Base-by-base conservation (phyloP, 225 moss, liverwort and hornwort species). In the Physcomitrium patens region DNA sequence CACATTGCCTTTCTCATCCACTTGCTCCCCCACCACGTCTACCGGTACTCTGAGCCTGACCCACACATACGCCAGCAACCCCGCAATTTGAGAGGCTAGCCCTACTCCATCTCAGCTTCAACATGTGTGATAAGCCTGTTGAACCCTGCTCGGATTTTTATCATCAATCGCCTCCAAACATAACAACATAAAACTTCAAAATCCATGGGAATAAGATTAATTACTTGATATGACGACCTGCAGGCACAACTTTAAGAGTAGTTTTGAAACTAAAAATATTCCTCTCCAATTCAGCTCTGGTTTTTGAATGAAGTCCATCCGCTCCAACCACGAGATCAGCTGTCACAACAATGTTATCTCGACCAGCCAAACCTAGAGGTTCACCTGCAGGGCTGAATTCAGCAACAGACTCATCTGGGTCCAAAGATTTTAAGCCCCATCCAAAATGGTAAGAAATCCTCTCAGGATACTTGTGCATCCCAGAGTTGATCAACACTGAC, bases 191-290 rank as follows among this genome's bases (percentile, higher is more conserved):
- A 10, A 61, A 69, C 22, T 47, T 57, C 23, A 64, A 58, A 60
- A 60, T 41, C 45, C 59, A 72, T 19, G 45, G 46, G 5, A 1
- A 19, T 19, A 15, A 7, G 11, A 52, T 27, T 48, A 12, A 70
- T 74, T 68, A 88, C 88, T 81, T 78, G 37, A 89, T 76, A 63
- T 89, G 85, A 66, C 88, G 88, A 54, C 88, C 88, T 42, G 88
- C 88, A 79, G 88, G 88, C 42, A 74, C 71, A n/a, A 68, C 71
- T 53, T 86, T 71, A 12, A 89, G 45, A 24, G 81, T 70, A 23
- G 83, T 73, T 76, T 46, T 67, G 67, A 89, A 89, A 28, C 63
- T 26, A 13, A 44, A 42, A 19, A 76, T 67, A 76, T 83, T 86
- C 5, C 22, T 59, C 60, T 83, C 85, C 83, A 89, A 68, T 55